phyloP scores from a whole-genome alignment of 805 yeast genomes.

The Naumovozyma castellii region DNA sequence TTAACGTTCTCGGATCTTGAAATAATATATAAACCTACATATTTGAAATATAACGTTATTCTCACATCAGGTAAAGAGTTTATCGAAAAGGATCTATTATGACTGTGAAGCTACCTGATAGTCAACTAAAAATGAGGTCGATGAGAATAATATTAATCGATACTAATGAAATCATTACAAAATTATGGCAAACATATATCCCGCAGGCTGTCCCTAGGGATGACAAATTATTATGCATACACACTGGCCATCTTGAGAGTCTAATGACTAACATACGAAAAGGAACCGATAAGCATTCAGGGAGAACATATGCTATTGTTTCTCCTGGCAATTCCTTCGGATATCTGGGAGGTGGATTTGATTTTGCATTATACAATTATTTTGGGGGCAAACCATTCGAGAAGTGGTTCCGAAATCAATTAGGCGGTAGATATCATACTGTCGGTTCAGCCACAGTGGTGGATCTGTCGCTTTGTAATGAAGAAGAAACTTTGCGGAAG shows the following conservation, averaged over 20 bases:
- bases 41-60: too few species aligned
- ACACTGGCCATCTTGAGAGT: slow-evolving; percentile 10
- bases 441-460: slow-evolving; percentile 21
- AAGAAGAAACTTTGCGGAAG: background rate
- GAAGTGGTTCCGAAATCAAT: slow-evolving; percentile 20
- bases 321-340: slow-evolving; percentile 48
- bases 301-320: slow-evolving; percentile 27
- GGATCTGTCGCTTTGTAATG: slow-evolving; percentile 9
- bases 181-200: slow-evolving; percentile 11
- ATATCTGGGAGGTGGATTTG: slow-evolving; percentile 45
- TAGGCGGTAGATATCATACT: slow-evolving; percentile 17
- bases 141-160: slow-evolving; percentile 17
- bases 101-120: background rate
- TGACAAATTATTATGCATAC: slow-evolving; percentile 6
- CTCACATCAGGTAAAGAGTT: too few species aligned
- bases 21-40: background rate
- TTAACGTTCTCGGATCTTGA: too few species aligned
- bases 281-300: background rate
- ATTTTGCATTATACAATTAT: slow-evolving; percentile 24
- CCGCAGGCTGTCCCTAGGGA: slow-evolving; percentile 5
- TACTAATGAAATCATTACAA: slow-evolving; percentile 11
- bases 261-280: slow-evolving; percentile 3
- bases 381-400: slow-evolving; percentile 24
- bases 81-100: background rate
- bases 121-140: slow-evolving; percentile 1